A percentile compares a stretch with the other conserved stretches of the same genome.
These are phyloP conservation scores for Mycena pura DNA, from an alignment of 768 basidiomycete genomes.

Conservation along the genomic window DNA sequence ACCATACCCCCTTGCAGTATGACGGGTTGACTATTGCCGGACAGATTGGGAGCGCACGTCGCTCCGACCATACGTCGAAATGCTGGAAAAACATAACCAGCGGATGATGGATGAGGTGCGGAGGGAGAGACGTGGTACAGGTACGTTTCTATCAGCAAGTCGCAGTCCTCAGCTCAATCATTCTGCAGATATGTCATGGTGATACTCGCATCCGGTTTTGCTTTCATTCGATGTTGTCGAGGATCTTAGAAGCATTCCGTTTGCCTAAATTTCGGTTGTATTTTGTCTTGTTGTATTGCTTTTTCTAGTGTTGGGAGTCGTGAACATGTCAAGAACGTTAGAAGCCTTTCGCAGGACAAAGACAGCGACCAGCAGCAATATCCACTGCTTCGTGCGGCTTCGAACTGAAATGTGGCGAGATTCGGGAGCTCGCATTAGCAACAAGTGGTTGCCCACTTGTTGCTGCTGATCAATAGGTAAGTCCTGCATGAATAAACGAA, in stretches of 20 bases:
- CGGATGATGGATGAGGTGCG: conserved; percentile 64
- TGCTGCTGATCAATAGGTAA: neutral
- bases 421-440: neutral
- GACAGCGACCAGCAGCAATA: too few species aligned
- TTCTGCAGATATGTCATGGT: conserved; percentile 44
- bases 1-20: neutral
- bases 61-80: conserved; percentile 86
- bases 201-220: conserved; percentile 5
- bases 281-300: too few species aligned
- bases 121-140: conserved; percentile 50
- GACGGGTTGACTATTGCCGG: neutral
- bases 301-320: too few species aligned
- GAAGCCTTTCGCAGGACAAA: too few species aligned
- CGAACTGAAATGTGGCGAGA: neutral
- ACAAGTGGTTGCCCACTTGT: neutral
- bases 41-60: conserved; percentile 88
- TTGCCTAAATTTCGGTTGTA: too few species aligned
- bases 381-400: too few species aligned
- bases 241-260: too few species aligned
- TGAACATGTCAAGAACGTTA: too few species aligned
- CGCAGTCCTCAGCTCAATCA: neutral
- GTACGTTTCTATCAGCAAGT: neutral
- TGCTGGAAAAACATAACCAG: conserved; percentile 79
- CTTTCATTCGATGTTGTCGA: conserved; percentile 6
- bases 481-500: neutral